phyloP scores from a whole-genome alignment of 2,329 filamentous ascomycete species.

The Fusarium tricinctum region DNA sequence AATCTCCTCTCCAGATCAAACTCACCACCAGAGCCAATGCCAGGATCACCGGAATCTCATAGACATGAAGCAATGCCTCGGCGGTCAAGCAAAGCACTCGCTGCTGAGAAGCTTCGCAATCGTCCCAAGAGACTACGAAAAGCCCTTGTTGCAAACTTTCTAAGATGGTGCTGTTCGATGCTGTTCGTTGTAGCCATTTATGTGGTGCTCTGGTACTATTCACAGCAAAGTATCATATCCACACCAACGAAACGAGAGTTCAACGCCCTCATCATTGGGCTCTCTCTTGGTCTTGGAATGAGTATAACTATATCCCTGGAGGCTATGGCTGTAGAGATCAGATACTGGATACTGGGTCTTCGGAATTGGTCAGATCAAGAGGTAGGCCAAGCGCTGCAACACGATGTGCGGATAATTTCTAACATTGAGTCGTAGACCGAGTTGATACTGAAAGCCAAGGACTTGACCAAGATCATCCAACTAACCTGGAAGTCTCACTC shows the following conservation, averaged over 20 bases:
- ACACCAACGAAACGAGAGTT: conserved; percentile 56
- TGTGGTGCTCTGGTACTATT: conserved; percentile 38
- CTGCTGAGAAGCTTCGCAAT: conserved; percentile 10
- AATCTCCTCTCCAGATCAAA: conserved; percentile 17
- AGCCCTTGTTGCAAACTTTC: conserved; percentile 25
- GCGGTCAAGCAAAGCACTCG: not conserved
- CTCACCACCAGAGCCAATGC: conserved; percentile 6
- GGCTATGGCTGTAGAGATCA: conserved; percentile 59
- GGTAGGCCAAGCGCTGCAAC: conserved; percentile 46
- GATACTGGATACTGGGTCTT: conserved; percentile 62
- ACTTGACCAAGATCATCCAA: conserved; percentile 39
- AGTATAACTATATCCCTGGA: conserved; percentile 60
- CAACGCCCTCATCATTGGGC: conserved; percentile 60
- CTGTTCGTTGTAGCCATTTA: conserved; percentile 37
- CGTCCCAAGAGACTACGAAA: conserved; percentile 28
- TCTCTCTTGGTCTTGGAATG: conserved; percentile 54
- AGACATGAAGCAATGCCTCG: not conserved
- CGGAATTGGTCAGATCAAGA: conserved; percentile 56
- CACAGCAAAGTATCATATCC: conserved; percentile 33
- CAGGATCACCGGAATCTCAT: not conserved
- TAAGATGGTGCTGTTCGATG: conserved; percentile 39
- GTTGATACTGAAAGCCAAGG: conserved; percentile 41
- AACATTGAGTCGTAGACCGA: conserved; percentile 27
- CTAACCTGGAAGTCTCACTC: conserved; percentile 37
- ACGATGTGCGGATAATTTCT: not conserved